These are phyloP conservation scores for Tolypocladium tundrense DNA, from an alignment of 2,329 filamentous ascomycete species.

Conservation along the genomic window DNA sequence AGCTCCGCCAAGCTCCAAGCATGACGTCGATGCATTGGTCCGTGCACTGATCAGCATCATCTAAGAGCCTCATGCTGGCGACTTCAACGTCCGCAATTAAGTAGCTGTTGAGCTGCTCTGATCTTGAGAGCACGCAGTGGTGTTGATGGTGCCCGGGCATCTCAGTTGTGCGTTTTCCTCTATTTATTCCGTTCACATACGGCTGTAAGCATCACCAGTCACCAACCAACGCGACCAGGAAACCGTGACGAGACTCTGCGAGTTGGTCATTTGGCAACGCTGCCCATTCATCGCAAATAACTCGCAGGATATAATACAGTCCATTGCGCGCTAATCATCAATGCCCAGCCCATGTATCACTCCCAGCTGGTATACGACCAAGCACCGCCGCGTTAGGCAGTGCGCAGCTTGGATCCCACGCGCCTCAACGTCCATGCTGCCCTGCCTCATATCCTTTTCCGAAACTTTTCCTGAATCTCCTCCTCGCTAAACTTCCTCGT, in stretches of 20 bases:
- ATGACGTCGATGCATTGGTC: not conserved
- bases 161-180: no score
- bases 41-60: not conserved
- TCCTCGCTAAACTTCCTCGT: slow-evolving; percentile 56
- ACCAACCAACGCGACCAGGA: no score
- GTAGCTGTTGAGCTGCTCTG: not conserved
- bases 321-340: not conserved
- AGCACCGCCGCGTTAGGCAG: no score
- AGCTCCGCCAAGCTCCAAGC: not conserved
- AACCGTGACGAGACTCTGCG: no score
- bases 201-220: no score
- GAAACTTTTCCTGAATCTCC: slow-evolving; percentile 51
- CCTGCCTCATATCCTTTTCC: not conserved
- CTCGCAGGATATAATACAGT: not conserved
- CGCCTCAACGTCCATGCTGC: not conserved
- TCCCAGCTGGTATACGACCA: not conserved
- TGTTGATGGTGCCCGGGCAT: not conserved
- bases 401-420: not conserved
- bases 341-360: not conserved
- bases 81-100: not conserved
- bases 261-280: no score
- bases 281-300: not conserved
- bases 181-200: no score
- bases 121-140: not conserved
- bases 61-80: not conserved